A percentile compares a stretch with the other conserved stretches of the same genome.
These are phyloP conservation scores for Penicillium sp. DNA, from an alignment of 2,329 filamentous ascomycete species.

Conservation along the genomic window DNA sequence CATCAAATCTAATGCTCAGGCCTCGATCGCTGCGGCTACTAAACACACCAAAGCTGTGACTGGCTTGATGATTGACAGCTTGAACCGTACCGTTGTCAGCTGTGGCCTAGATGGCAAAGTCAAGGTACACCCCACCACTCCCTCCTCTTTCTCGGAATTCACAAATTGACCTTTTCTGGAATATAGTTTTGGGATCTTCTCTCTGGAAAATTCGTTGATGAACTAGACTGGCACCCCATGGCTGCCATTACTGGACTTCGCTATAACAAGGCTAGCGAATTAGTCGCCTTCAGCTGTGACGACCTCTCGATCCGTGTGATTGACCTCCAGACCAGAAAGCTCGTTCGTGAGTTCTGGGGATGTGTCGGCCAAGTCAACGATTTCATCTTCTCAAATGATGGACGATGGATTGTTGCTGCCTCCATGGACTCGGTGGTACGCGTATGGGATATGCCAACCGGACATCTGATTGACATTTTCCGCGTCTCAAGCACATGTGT, in stretches of 20 bases:
- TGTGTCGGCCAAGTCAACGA: slow-evolving; percentile 72
- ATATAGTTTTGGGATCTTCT: slow-evolving; percentile 84
- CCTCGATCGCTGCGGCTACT: slow-evolving; percentile 50
- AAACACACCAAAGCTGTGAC: slow-evolving; percentile 82
- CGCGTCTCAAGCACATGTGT: slow-evolving; percentile 75
- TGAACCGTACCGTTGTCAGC: slow-evolving; percentile 83
- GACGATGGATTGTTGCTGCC: slow-evolving; percentile 87
- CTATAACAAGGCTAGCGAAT: slow-evolving; percentile 78
- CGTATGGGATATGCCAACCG: slow-evolving; percentile 93
- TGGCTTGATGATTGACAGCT: slow-evolving; percentile 80
- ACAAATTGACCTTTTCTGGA: neutral
- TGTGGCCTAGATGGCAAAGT: slow-evolving; percentile 87
- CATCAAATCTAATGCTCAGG: slow-evolving; percentile 50
- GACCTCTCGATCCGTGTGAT: slow-evolving; percentile 85
- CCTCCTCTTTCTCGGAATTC: neutral
- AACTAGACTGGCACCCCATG: slow-evolving; percentile 81
- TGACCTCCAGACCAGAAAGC: slow-evolving; percentile 84
- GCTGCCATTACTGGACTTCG: slow-evolving; percentile 72
- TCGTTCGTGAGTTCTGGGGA: slow-evolving; percentile 90
- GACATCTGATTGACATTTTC: slow-evolving; percentile 91
- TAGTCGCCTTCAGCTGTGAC: slow-evolving; percentile 85
- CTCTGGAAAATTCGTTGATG: slow-evolving; percentile 74
- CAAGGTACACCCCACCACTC: slow-evolving; percentile 53
- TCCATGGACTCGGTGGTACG: slow-evolving; percentile 77
- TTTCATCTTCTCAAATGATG: slow-evolving; percentile 87